phyloP scores from a whole-genome alignment of 768 basidiomycete species.

The Chalciporus chontae region DNA sequence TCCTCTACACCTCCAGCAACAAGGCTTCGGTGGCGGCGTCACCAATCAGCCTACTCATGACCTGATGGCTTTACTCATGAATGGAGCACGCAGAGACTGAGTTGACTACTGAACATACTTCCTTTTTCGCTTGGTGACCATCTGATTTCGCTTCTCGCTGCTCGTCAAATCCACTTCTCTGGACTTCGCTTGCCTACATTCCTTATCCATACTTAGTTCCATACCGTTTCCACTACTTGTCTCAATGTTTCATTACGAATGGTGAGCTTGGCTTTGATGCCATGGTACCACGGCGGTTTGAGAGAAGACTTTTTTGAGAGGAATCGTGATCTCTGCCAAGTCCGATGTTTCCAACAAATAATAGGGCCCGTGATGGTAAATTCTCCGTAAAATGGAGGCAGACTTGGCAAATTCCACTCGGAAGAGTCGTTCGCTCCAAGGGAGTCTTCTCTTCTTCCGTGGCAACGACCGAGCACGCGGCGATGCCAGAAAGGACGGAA shows the following conservation, averaged over 20 bases:
- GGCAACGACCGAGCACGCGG: conserved; percentile 28
- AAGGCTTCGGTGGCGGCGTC: conserved; percentile 42
- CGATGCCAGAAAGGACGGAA: conserved; percentile 17
- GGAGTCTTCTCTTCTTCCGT: conserved; percentile 33
- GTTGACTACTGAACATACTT: conserved; percentile 15
- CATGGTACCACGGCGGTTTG: background rate
- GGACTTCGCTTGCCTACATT: conserved; percentile 28
- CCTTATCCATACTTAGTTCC: conserved; percentile 32
- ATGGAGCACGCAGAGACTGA: conserved; percentile 65
- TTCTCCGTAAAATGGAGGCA: conserved; percentile 13
- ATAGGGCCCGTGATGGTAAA: conserved; percentile 3
- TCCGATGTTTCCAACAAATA: background rate
- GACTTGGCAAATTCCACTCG: conserved; percentile 10
- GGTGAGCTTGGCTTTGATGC: conserved; percentile 17
- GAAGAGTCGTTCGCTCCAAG: conserved; percentile 16
- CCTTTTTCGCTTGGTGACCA: conserved; percentile 4
- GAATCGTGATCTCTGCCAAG: background rate
- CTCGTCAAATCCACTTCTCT: conserved; percentile 9
- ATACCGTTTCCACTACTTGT: conserved; percentile 21
- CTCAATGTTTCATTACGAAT: conserved; percentile 26
- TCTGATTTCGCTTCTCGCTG: conserved; percentile 10
- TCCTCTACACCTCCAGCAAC: conserved; percentile 61
- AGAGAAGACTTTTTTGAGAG: background rate
- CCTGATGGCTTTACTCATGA: conserved; percentile 82
- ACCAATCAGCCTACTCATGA: conserved; percentile 65